phyloP scores from a whole-genome alignment of 2,329 filamentous ascomycete species.

The Lachnellula subtilissima region DNA sequence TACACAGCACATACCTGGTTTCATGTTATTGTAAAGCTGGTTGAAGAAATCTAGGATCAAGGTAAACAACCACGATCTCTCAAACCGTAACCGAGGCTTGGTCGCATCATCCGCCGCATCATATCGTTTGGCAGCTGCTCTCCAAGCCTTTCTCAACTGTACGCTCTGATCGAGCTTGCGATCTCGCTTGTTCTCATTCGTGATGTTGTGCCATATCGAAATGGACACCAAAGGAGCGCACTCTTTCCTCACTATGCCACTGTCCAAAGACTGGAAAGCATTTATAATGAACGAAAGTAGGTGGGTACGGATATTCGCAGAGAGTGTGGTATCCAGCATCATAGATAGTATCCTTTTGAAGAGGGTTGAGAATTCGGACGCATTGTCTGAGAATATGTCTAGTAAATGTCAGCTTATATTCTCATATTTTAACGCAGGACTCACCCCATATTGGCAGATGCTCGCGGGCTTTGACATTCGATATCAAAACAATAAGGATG shows the following conservation, averaged over 20 bases:
- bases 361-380: constrained; percentile 78
- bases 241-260: constrained; percentile 84
- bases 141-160: constrained; percentile 86
- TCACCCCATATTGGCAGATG: constrained; percentile 81
- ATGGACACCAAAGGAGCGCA: constrained; percentile 94
- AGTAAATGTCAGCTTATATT: constrained; percentile 10
- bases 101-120: constrained; percentile 76
- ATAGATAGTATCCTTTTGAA: constrained; percentile 88
- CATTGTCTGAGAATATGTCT: constrained; percentile 72
- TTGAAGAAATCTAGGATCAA: constrained; percentile 78
- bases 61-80: constrained; percentile 89
- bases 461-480: constrained; percentile 84
- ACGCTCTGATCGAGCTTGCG: constrained; percentile 64
- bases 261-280: constrained; percentile 92
- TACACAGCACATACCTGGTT: constrained; percentile 36
- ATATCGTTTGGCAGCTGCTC: constrained; percentile 77
- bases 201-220: constrained; percentile 90
- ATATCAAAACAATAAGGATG: constrained; percentile 76
- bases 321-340: constrained; percentile 67
- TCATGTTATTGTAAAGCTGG: constrained; percentile 57
- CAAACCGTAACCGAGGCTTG: constrained; percentile 79
- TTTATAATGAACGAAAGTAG: constrained; percentile 86
- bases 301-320: constrained; percentile 66
- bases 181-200: constrained; percentile 70
- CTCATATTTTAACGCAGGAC: constrained; percentile 23